These are phyloP conservation scores for Alternaria dauci DNA, from an alignment of 2,329 filamentous ascomycete species.

Conservation along the genomic window DNA sequence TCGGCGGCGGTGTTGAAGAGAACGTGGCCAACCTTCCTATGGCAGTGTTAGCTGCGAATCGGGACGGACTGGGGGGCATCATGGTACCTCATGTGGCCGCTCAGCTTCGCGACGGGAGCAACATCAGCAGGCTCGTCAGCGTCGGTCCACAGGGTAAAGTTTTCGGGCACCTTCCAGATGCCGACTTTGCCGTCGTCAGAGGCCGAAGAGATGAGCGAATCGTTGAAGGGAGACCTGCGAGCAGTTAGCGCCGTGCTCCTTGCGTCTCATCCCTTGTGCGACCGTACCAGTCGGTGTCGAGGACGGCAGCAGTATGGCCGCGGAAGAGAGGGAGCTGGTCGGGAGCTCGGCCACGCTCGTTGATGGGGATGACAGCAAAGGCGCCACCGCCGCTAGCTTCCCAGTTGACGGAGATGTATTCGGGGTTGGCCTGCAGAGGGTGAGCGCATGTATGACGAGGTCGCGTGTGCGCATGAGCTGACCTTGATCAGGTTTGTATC, in stretches of 20 bases:
- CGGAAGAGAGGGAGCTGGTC: conserved; percentile 95
- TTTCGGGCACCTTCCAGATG: conserved; percentile 91
- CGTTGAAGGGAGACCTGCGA: conserved; percentile 91
- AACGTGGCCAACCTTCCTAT: conserved; percentile 95
- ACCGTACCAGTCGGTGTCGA: conserved; percentile 92
- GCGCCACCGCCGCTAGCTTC: conserved; percentile 94
- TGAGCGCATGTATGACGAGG: conserved; percentile 41
- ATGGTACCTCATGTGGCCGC: conserved; percentile 82
- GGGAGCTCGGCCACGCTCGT: conserved; percentile 88
- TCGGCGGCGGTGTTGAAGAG: conserved; percentile 97
- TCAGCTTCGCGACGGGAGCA: conserved; percentile 79
- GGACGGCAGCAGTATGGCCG: conserved; percentile 91
- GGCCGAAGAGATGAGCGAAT: conserved; percentile 88
- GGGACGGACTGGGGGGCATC: neutral
- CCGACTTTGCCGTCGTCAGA: conserved; percentile 98
- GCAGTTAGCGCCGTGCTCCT: conserved; percentile 23
- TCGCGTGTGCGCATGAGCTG: conserved; percentile 49
- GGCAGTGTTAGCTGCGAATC: conserved; percentile 23
- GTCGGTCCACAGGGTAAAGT: conserved; percentile 85
- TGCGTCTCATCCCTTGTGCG: neutral
- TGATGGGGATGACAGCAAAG: conserved; percentile 92
- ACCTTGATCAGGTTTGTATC: conserved; percentile 99
- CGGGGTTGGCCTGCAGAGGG: conserved; percentile 79
- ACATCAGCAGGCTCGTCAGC: conserved; percentile 84
- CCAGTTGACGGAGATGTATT: conserved; percentile 98